Base-by-base conservation (phyloP, 2,329 filamentous ascomycete genomes). In the Talaromyces atroroseus region DNA sequence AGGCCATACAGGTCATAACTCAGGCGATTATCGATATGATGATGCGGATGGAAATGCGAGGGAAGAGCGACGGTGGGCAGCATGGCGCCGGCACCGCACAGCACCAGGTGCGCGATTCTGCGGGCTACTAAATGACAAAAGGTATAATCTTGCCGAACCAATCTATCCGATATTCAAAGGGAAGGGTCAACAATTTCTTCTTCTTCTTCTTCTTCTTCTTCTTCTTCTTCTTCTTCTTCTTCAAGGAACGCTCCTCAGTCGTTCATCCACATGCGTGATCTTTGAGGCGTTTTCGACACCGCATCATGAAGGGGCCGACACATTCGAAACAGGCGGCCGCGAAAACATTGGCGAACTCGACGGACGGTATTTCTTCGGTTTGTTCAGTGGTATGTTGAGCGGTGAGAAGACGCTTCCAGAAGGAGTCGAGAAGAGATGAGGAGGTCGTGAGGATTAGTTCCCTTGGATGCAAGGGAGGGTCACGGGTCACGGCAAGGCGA, bases 31-130 rank as follows among this genome's bases (percentile, higher is more conserved):
- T 67, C 66, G 29, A 71, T 60, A 59, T 71, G 72, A 47, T 73
- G 68, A 61, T 74, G 73, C 48, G 72, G 71, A 60, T 75, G 71
- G 53, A 74, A 70, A 65, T 71, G 69, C 59, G 73, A 71, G 47
- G 73, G 74, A 50, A 72, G 68, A 60, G 74, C 74, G 64, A 78
- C 70, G 61, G 77, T 76, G 62, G 77, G 76, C 70, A 77, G 74
- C 77, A 79, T 79, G 66, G 59, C 44, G 49, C 24, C 49, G 14
- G 40, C 47, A 26, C 24, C 18, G 54, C 51, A 51, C 21, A 29
- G 46, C 49, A 53, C 24, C 54, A 45, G 47, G 34, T 42, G 12
- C 3, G 12, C 3, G 51, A 32, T 23, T 54, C 52, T 49, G 52
- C 32, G 52, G 36, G 23, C 23, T 48, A 34, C 6, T 48, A 36